A percentile compares a stretch with the other conserved stretches of the same genome.
Evolutionary conservation across 306 rosid genomes (phyloP).

Genomic region (Astragalus membranaceus): DNA sequence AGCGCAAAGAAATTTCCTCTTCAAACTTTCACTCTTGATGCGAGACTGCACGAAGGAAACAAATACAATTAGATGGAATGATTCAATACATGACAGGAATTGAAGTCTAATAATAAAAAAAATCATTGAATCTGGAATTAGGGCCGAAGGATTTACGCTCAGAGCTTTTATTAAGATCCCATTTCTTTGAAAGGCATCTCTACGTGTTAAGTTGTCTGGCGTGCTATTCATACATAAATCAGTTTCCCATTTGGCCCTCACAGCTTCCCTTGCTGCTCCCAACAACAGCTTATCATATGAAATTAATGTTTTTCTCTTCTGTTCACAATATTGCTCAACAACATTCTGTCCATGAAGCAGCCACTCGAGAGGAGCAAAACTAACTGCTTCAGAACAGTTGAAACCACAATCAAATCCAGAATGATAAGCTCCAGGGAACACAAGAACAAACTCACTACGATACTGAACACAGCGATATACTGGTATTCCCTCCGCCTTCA

Average conservation of each 20-base stretch:
- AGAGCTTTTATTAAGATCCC: constrained; percentile 53
- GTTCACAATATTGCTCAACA: constrained; percentile 48
- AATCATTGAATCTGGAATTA: background rate
- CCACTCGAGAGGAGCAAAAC: constrained; percentile 85
- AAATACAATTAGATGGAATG: constrained; percentile 1
- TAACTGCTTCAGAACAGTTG: constrained; percentile 61
- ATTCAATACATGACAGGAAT: constrained; percentile 2
- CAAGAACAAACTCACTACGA: constrained; percentile 71
- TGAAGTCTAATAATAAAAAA: background rate
- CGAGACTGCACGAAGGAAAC: constrained; percentile 46
- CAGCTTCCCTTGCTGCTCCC: constrained; percentile 76
- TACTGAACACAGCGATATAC: constrained; percentile 71
- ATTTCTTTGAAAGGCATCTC: constrained; percentile 41
- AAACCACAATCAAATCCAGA: constrained; percentile 85
- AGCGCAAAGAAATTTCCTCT: constrained; percentile 56
- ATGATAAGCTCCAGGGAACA: constrained; percentile 70
- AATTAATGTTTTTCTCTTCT: constrained; percentile 54
- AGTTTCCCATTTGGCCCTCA: constrained; percentile 65
- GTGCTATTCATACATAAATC: constrained; percentile 34
- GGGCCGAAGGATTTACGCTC: constrained; percentile 36
- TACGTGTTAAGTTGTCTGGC: constrained; percentile 36
- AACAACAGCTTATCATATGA: constrained; percentile 77
- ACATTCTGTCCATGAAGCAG: constrained; percentile 66
- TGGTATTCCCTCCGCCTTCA: constrained; percentile 65
- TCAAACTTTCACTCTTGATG: constrained; percentile 41